Conservation (phyloP, 1,139 yeast species). For the Wickerhamomyces sp. region DNA sequence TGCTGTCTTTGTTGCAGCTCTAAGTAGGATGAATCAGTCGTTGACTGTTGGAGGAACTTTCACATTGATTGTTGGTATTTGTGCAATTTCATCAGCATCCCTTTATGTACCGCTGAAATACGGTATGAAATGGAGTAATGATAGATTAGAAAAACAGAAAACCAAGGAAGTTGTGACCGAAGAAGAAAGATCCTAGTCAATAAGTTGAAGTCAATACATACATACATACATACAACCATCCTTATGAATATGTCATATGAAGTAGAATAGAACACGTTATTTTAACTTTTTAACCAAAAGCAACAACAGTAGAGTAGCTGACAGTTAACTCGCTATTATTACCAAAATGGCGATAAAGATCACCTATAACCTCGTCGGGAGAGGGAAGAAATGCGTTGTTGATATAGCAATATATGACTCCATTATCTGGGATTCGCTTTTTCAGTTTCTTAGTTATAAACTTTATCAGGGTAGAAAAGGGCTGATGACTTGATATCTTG, state of each 20-base stretch:
- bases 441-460: constrained; percentile 42
- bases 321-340: constrained; percentile 48
- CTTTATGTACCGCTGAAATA: constrained; percentile 24
- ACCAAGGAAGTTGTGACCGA: not conserved
- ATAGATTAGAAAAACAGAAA: constrained; percentile 8
- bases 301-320: constrained; percentile 52
- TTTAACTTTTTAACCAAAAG: constrained; percentile 42
- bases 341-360: constrained; percentile 39
- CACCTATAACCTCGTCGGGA: constrained; percentile 53
- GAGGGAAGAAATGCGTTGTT: constrained; percentile 60
- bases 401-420: constrained; percentile 36
- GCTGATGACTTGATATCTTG: constrained; percentile 43
- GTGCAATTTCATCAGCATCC: constrained; percentile 16
- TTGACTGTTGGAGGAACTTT: constrained; percentile 64
- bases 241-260: too few species aligned
- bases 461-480: constrained; percentile 40
- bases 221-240: too few species aligned
- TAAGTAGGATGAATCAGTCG: constrained; percentile 47
- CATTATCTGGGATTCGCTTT: constrained; percentile 21
- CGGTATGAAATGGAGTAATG: constrained; percentile 22
- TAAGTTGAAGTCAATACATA: too few species aligned
- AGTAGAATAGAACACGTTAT: too few species aligned
- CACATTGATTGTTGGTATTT: constrained; percentile 47
- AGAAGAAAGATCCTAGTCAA: not conserved
- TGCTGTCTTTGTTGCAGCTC: constrained; percentile 60